Conservation (phyloP, 2,329 filamentous ascomycete species). For the Fusarium sp. region DNA sequence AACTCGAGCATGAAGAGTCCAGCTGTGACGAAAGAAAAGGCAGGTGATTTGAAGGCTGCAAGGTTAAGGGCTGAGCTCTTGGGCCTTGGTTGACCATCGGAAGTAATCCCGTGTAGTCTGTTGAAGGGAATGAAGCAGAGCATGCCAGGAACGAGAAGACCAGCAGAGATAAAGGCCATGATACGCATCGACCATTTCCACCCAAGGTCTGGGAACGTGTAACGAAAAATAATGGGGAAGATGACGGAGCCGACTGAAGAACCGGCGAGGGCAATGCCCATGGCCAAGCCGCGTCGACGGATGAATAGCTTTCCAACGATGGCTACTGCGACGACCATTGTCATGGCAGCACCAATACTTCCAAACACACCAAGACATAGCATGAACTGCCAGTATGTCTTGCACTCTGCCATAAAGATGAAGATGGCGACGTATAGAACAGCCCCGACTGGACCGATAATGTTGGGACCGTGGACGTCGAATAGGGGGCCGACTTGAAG, state of each 20-base stretch:
- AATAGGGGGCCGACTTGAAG: slow-evolving; percentile 63
- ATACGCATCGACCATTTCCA: slow-evolving; percentile 52
- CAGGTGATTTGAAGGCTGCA: slow-evolving; percentile 53
- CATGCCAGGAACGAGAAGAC: slow-evolving; percentile 42
- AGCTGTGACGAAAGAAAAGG: slow-evolving; percentile 56
- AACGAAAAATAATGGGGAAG: slow-evolving; percentile 51
- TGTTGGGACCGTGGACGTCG: slow-evolving; percentile 59
- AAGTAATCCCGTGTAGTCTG: slow-evolving; percentile 31
- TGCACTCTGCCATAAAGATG: slow-evolving; percentile 60
- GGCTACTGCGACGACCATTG: slow-evolving; percentile 51
- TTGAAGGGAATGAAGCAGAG: slow-evolving; percentile 52
- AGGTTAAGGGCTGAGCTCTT: slow-evolving; percentile 51
- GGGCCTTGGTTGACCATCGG: slow-evolving; percentile 13
- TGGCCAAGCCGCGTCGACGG: slow-evolving; percentile 41
- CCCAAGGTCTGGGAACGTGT: slow-evolving; percentile 45
- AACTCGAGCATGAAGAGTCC: slow-evolving; percentile 62
- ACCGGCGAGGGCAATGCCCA: slow-evolving; percentile 44
- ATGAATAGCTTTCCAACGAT: slow-evolving; percentile 48
- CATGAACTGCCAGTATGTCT: slow-evolving; percentile 62
- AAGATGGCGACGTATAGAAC: slow-evolving; percentile 54
- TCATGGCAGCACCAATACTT: slow-evolving; percentile 55
- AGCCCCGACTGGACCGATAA: slow-evolving; percentile 54
- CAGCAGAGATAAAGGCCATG: slow-evolving; percentile 47
- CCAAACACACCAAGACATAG: slow-evolving; percentile 57
- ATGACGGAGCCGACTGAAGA: slow-evolving; percentile 48